These are phyloP conservation scores for Sutorius australiensis DNA, from an alignment of 768 basidiomycete genomes.

Conservation along the genomic window DNA sequence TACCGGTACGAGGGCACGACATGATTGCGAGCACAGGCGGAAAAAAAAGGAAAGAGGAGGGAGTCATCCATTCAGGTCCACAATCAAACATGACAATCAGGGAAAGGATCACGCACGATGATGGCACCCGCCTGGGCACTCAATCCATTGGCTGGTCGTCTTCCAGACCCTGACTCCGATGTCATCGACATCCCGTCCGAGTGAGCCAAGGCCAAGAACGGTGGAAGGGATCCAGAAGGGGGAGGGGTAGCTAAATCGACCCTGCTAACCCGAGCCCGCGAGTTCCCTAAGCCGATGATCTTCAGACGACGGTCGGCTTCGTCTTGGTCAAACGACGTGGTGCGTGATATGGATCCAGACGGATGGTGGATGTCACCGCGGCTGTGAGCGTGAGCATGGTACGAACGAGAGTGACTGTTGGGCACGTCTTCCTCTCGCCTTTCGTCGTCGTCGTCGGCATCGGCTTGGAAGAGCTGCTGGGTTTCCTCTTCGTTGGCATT, in stretches of 20 bases:
- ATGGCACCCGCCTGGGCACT: conserved; percentile 88
- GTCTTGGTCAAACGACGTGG: conserved; percentile 6
- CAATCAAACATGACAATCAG: not conserved
- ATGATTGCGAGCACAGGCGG: not conserved
- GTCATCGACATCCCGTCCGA: conserved; percentile 16
- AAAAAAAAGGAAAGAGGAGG: not conserved
- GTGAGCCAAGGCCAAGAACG: conserved; percentile 9
- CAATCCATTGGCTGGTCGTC: conserved; percentile 35
- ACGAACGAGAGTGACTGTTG: not conserved
- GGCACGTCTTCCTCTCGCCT: conserved; percentile 1
- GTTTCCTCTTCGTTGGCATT: conserved; percentile 27
- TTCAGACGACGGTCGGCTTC: conserved; percentile 14
- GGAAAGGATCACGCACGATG: conserved; percentile 47
- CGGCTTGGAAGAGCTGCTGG: conserved; percentile 17
- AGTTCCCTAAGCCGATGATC: conserved; percentile 38
- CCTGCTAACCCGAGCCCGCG: conserved; percentile 47
- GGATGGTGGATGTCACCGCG: not conserved
- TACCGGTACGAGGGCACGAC: not conserved
- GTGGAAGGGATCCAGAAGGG: conserved; percentile 1
- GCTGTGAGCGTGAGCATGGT: not conserved
- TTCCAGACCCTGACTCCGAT: conserved; percentile 6
- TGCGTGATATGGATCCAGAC: not conserved
- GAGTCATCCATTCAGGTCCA: not conserved
- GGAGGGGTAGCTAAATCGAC: conserved; percentile 34
- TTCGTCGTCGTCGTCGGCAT: conserved; percentile 22